phyloP scores from a whole-genome alignment of 768 basidiomycete species.

The Amanita subjunquillea region DNA sequence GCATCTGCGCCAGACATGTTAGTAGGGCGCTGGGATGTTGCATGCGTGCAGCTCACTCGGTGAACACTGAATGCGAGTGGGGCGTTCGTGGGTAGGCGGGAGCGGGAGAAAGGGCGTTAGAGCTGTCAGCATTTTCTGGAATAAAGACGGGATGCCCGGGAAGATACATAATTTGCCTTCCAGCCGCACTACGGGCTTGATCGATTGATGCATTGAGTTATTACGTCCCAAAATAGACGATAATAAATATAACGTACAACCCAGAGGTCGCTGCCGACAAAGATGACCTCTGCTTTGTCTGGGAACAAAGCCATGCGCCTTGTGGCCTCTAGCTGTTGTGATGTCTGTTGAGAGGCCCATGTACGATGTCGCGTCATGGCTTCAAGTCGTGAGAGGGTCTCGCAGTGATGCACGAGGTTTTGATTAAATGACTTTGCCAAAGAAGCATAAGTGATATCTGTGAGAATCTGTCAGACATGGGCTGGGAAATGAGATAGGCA shows the following conservation, averaged over 20 bases:
- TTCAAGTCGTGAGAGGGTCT: slow-evolving; percentile 68
- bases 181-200: slow-evolving; percentile 71
- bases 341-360: slow-evolving; percentile 51
- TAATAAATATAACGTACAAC: slow-evolving; percentile 44
- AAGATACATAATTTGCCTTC: slow-evolving; percentile 84
- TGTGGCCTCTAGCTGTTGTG: slow-evolving; percentile 68
- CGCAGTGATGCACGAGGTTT: slow-evolving; percentile 59
- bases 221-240: not conserved
- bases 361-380: slow-evolving; percentile 46
- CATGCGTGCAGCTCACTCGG: slow-evolving; percentile 36
- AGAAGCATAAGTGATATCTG: slow-evolving; percentile 85
- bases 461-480: not conserved
- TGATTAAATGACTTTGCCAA: slow-evolving; percentile 80
- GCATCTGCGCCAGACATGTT: slow-evolving; percentile 23
- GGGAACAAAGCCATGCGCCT: slow-evolving; percentile 91
- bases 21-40: not conserved
- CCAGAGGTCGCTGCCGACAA: slow-evolving; percentile 75
- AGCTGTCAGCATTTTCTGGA: slow-evolving; percentile 70
- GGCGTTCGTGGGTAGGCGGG: slow-evolving; percentile 65
- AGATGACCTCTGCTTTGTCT: slow-evolving; percentile 64
- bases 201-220: slow-evolving; percentile 1
- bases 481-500: not conserved
- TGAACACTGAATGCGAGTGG: slow-evolving; percentile 79
- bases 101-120: slow-evolving; percentile 69
- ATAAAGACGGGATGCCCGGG: slow-evolving; percentile 83